These are phyloP conservation scores for Didymellaceae sp. DNA, from an alignment of 2,329 filamentous ascomycete genomes.

Conservation along the genomic window DNA sequence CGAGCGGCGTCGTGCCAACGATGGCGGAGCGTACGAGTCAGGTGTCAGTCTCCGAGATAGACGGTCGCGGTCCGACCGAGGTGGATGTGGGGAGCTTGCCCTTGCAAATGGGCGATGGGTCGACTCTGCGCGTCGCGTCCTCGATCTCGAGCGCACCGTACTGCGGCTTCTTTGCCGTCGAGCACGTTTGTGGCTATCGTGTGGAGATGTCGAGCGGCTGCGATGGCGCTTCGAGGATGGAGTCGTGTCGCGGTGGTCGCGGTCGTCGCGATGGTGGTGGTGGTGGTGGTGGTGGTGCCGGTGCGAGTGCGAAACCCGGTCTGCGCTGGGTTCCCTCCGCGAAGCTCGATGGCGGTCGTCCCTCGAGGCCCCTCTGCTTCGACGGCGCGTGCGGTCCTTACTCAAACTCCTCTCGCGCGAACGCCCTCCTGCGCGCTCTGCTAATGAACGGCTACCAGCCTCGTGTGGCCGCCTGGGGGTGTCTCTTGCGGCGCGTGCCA, in stretches of 20 bases:
- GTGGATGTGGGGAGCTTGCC: constrained; percentile 41
- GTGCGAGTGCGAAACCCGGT: constrained; percentile 44
- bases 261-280: constrained; percentile 41
- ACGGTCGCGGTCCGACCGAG: constrained; percentile 43
- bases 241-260: constrained; percentile 42
- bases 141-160: constrained; percentile 42
- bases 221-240: constrained; percentile 49
- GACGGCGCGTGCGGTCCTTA: constrained; percentile 42
- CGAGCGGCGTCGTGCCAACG: constrained; percentile 48
- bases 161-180: constrained; percentile 47
- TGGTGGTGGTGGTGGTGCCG: constrained; percentile 43
- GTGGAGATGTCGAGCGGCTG: constrained; percentile 46
- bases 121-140: constrained; percentile 41
- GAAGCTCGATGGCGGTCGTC: constrained; percentile 47
- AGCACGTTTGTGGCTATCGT: constrained; percentile 40
- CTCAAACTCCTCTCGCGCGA: constrained; percentile 45
- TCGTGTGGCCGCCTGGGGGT: constrained; percentile 40
- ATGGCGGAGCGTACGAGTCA: constrained; percentile 43
- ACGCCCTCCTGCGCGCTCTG: constrained; percentile 34
- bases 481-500: constrained; percentile 46
- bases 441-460: constrained; percentile 33
- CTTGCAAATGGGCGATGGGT: constrained; percentile 37
- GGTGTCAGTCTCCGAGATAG: constrained; percentile 44
- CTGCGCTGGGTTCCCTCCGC: constrained; percentile 45
- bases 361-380: constrained; percentile 40